Conservation (phyloP, 495 filamentous ascomycete species). For the Daldinia grandis region DNA sequence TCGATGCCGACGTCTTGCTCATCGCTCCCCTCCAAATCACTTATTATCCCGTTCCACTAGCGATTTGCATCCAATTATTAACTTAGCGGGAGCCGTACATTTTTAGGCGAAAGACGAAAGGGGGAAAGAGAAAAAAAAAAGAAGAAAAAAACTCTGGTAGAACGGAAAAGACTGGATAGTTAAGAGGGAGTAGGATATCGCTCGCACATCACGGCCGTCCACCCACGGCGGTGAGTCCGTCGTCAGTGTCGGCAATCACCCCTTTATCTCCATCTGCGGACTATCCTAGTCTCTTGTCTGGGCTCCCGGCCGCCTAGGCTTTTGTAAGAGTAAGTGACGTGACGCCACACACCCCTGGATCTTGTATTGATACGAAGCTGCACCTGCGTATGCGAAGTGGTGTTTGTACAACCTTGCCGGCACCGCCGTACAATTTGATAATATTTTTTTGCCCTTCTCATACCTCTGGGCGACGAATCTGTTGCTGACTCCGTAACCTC, state of each 20-base stretch:
- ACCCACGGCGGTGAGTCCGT: slow-evolving; percentile 41
- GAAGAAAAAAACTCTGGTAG: background rate
- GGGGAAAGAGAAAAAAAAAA: slow-evolving; percentile 7
- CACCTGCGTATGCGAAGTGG: slow-evolving; percentile 22
- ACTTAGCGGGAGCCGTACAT: slow-evolving; percentile 19
- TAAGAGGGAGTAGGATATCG: slow-evolving; percentile 24
- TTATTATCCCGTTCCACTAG: slow-evolving; percentile 23
- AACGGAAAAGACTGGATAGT: background rate
- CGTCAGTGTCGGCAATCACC: slow-evolving; percentile 33
- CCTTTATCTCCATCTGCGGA: slow-evolving; percentile 27
- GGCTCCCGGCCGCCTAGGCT: slow-evolving; percentile 47
- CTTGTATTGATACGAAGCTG: slow-evolving; percentile 34
- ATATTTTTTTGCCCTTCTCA: slow-evolving; percentile 21
- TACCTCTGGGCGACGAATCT: slow-evolving; percentile 7
- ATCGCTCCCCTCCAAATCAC: slow-evolving; percentile 16
- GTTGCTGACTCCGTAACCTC: slow-evolving; percentile 36
- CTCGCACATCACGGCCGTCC: slow-evolving; percentile 31
- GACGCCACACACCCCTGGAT: slow-evolving; percentile 14
- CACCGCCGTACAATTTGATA: slow-evolving; percentile 22
- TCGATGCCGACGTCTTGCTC: slow-evolving; percentile 39
- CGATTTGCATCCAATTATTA: slow-evolving; percentile 33
- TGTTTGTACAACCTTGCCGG: slow-evolving; percentile 37
- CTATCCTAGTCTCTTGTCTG: slow-evolving; percentile 42
- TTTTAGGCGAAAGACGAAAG: slow-evolving; percentile 26
- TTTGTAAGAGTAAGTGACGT: slow-evolving; percentile 42